Base-by-base conservation (phyloP, 176 grass and related monocot genomes). In the Cenchrus fungigraminus region DNA sequence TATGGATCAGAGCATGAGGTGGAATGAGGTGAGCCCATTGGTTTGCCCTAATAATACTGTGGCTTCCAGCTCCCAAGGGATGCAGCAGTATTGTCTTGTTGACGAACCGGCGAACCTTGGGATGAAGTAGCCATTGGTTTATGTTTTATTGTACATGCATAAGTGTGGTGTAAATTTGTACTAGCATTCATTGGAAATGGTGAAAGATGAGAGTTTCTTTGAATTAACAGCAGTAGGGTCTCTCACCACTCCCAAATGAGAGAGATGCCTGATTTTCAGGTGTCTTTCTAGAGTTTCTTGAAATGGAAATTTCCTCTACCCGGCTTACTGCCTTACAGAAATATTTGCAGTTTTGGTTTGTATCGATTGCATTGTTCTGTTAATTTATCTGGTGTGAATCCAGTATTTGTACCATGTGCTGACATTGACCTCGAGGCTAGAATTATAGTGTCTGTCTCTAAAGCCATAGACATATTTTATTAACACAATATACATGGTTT, bases 81-180 rank as follows among this genome's bases (percentile, higher is more conserved):
- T 87, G 83, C 89, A 91, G 64, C 91, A 86, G 29, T 88, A 90
- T 68, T 76, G 79, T 79, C 62, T 81, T 66, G 83, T 78, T 70
- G 90, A 91, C 9, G 95, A 91, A 61, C 83, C 70, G 7, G 81
- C 76, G 56, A 86, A 94, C 79, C 86, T 87, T 37, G 91, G 88
- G 78, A 86, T 91, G 37, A 82, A 92, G 77, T 92, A 85, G 79
- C 72, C 12, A 70, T 28, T 45, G 86, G 58, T 71, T 60, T 83
- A 61, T 81, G 80, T 86, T 62, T 75, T n/a, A 87, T 50, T 92
- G 91, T 91, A 90, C 86, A 93, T 91, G 86, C 74, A 88, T 90
- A 81, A 57, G 58, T 91, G 78, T 86, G 81, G 54, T 93, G 88
- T 88, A 89, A 91, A 93, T 91, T 87, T 85, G 88, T 92, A 69